Conservation (phyloP, 257 asterid species). For the Anisodus tanguticus region DNA sequence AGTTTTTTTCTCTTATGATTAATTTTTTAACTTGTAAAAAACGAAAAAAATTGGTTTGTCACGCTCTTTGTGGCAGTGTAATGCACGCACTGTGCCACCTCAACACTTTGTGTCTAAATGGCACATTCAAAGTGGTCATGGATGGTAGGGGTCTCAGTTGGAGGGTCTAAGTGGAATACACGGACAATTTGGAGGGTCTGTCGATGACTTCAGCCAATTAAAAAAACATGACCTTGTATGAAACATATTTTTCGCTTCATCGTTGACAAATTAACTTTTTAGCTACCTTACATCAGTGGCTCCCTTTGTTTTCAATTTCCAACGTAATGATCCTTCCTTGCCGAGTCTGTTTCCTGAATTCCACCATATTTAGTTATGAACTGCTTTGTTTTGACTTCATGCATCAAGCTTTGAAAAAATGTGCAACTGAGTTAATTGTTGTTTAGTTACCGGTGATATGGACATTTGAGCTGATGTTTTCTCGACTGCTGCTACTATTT, state of each 20-base stretch:
- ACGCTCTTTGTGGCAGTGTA: too few species aligned
- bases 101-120: too few species aligned
- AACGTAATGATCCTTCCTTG: neutral
- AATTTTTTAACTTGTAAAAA: too few species aligned
- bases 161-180: too few species aligned
- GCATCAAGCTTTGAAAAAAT: neutral
- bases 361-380: neutral
- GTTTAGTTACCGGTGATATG: neutral
- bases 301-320: neutral
- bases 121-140: too few species aligned
- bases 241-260: neutral
- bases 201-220: too few species aligned
- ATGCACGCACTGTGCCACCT: too few species aligned
- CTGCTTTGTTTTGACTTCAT: slow-evolving; percentile 1
- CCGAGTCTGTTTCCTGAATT: neutral
- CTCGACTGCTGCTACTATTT: neutral
- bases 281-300: neutral
- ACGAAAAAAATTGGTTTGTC: too few species aligned
- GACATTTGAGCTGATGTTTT: slow-evolving; percentile 17
- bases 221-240: neutral
- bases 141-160: too few species aligned
- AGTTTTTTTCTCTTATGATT: too few species aligned
- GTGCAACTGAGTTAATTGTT: neutral
- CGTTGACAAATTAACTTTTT: neutral
- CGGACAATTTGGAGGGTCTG: too few species aligned